Conservation (phyloP, 768 basidiomycete genomes). For the Russula dissimulans region DNA sequence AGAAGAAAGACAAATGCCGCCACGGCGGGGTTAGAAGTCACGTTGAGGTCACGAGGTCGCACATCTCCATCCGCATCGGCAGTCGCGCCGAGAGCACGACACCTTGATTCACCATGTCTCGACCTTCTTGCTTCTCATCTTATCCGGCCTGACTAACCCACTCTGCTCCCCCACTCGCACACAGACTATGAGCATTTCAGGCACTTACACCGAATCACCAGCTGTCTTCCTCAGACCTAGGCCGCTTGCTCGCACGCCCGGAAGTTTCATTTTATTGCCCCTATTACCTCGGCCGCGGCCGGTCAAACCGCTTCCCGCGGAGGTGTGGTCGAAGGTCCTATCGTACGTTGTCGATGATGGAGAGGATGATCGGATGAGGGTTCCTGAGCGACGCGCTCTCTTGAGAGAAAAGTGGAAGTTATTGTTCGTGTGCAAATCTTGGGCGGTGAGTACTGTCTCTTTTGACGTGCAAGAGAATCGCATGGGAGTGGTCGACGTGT, state of each 20-base stretch:
- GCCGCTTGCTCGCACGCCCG: slow-evolving; percentile 50
- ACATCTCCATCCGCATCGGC: not conserved
- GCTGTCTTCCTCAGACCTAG: slow-evolving; percentile 52
- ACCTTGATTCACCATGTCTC: not conserved
- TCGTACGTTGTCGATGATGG: slow-evolving; percentile 26
- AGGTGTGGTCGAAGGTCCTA: slow-evolving; percentile 64
- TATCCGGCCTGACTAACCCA: not conserved
- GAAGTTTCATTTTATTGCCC: slow-evolving; percentile 56
- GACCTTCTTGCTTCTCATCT: not conserved
- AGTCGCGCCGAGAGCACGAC: not conserved
- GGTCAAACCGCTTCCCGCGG: slow-evolving; percentile 50
- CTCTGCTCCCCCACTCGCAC: not conserved
- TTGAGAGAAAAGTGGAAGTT: slow-evolving; percentile 20
- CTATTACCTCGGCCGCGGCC: slow-evolving; percentile 49
- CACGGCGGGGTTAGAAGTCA: no score
- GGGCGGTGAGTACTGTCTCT: slow-evolving; percentile 13
- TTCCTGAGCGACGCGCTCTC: slow-evolving; percentile 4
- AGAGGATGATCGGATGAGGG: slow-evolving; percentile 1
- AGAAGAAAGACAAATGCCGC: no score
- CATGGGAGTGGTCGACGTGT: not conserved
- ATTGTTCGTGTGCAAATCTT: slow-evolving; percentile 17
- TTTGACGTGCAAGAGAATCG: not conserved
- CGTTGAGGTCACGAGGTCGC: not conserved
- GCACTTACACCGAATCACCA: slow-evolving; percentile 3
- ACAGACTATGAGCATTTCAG: slow-evolving; percentile 4